These are phyloP conservation scores for Lentinula edodes DNA, from an alignment of 768 basidiomycete species.

Conservation along the genomic window DNA sequence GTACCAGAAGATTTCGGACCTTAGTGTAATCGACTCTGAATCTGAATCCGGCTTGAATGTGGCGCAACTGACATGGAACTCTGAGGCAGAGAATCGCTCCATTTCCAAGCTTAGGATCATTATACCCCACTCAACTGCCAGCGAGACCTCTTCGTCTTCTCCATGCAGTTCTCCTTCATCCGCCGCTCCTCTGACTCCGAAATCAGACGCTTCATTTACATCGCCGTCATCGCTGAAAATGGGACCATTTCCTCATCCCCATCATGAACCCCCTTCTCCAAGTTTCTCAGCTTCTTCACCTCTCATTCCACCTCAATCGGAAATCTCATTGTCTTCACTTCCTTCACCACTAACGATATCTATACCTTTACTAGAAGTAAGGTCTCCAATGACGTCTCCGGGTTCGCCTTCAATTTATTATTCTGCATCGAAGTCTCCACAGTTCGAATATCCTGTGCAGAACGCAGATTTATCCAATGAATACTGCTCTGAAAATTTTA, in stretches of 20 bases:
- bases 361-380: background rate
- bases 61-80: background rate
- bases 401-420: background rate
- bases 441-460: background rate
- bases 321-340: background rate
- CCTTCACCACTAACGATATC: background rate
- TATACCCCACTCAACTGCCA: background rate
- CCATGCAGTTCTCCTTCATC: background rate
- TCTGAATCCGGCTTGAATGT: background rate
- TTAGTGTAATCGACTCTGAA: background rate
- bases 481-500: background rate
- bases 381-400: background rate
- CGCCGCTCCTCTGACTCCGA: background rate
- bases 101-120: constrained; percentile 1
- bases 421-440: constrained; percentile 1
- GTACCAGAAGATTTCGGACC: background rate
- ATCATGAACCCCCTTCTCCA: background rate
- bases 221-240: background rate
- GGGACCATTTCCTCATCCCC: background rate
- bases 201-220: background rate
- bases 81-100: constrained; percentile 10
- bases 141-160: background rate
- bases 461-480: background rate
- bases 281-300: background rate
- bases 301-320: background rate